phyloP scores from a whole-genome alignment of 2,329 filamentous ascomycete species.

The Fusarium bactridioides region DNA sequence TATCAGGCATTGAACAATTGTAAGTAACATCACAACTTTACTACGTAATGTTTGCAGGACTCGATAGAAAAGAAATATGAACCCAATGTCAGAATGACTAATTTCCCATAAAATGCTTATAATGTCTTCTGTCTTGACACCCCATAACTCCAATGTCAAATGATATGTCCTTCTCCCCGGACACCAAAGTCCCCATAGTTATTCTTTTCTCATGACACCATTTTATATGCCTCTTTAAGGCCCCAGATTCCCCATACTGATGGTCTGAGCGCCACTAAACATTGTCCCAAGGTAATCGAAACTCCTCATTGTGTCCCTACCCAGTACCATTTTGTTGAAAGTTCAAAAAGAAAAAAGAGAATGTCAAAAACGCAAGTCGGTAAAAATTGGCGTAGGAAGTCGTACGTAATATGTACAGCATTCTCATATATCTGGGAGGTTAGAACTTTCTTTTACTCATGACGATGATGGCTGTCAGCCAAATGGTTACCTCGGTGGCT shows the following conservation, averaged over 20 bases:
- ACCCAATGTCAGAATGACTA: conserved; percentile 10
- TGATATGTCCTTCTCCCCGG: conserved; percentile 11
- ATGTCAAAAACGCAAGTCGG: conserved; percentile 11
- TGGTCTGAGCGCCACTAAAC: conserved; percentile 10
- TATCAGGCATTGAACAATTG: conserved; percentile 67
- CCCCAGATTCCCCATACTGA: background rate
- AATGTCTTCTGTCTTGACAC: conserved; percentile 10
- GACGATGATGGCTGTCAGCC: background rate
- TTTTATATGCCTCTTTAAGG: conserved; percentile 4
- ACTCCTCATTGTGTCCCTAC: conserved; percentile 9
- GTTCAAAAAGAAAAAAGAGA: conserved; percentile 3
- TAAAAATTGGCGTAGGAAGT: background rate
- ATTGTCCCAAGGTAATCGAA: conserved; percentile 21
- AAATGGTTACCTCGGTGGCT: background rate
- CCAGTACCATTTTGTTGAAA: background rate
- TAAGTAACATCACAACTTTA: conserved; percentile 43
- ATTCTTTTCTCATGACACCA: conserved; percentile 16
- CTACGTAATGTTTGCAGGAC: background rate
- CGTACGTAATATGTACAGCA: background rate
- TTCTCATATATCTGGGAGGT: background rate
- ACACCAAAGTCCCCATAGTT: conserved; percentile 21
- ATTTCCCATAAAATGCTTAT: conserved; percentile 14
- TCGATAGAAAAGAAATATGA: background rate
- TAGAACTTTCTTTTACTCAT: background rate
- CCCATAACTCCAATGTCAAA: conserved; percentile 26